These are phyloP conservation scores for Vanrija humicola DNA, from an alignment of 1,284 basidiomycete genomes.

Conservation along the genomic window DNA sequence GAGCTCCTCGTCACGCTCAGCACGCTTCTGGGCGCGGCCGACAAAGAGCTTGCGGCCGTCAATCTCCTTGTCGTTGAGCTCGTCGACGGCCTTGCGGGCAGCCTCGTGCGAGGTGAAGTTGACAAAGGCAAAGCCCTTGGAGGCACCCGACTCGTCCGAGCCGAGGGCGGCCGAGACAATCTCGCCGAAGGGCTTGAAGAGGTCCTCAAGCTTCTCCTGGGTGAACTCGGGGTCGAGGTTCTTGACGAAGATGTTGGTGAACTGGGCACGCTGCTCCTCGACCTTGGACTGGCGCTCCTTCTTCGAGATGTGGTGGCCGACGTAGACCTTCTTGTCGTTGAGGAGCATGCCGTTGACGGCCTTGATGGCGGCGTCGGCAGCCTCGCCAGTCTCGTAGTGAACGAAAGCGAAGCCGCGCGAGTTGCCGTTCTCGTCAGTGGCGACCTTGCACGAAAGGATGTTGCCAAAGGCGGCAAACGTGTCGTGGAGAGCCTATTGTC, in stretches of 20 bases:
- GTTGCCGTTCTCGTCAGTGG: constrained; percentile 84
- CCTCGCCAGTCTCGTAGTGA: constrained; percentile 97
- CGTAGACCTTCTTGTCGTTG: constrained; percentile 99
- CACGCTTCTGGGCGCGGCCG: constrained; percentile 96
- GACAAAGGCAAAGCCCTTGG: constrained; percentile 97
- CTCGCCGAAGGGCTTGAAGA: constrained; percentile 75
- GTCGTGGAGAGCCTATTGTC: constrained; percentile 83
- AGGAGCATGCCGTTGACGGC: constrained; percentile 98
- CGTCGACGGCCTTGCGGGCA: constrained; percentile 84
- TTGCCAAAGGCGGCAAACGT: constrained; percentile 99
- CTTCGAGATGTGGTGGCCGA: constrained; percentile 95
- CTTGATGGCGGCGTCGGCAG: constrained; percentile 94
- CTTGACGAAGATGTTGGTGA: constrained; percentile 99
- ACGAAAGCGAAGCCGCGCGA: constrained; percentile 79
- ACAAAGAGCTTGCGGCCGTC: constrained; percentile 92
- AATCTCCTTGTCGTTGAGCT: constrained; percentile 81
- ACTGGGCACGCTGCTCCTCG: constrained; percentile 93
- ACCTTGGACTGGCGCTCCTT: constrained; percentile 98
- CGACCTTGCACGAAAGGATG: constrained; percentile 99
- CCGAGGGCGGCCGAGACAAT: constrained; percentile 87
- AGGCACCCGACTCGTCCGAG: constrained; percentile 75
- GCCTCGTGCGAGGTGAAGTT: constrained; percentile 93
- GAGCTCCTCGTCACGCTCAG: constrained; percentile 96
- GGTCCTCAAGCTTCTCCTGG: constrained; percentile 79
- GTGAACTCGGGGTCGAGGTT: constrained; percentile 82